These are phyloP conservation scores for Aspergillus aculeatinus DNA, from an alignment of 2,329 filamentous ascomycete genomes.

Conservation along the genomic window DNA sequence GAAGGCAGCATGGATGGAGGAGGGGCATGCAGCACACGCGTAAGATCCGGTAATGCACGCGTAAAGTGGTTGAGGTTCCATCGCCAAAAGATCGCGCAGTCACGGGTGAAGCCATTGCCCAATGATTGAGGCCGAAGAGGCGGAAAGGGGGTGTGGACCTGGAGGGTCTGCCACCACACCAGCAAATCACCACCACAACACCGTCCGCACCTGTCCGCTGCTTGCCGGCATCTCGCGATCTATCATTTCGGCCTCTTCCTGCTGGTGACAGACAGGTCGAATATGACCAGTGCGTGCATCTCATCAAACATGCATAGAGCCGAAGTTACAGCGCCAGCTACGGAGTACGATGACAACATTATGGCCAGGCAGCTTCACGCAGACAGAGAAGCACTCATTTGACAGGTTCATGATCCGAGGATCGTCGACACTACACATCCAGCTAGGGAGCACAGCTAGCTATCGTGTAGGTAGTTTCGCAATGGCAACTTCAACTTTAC, in stretches of 20 bases:
- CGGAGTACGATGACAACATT: too few relatives aligned
- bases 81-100: conserved; percentile 41
- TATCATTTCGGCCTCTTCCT: background rate
- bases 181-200: background rate
- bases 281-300: background rate
- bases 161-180: too few relatives aligned
- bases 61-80: conserved; percentile 31
- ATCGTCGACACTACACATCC: too few relatives aligned
- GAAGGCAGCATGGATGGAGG: conserved; percentile 10
- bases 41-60: conserved; percentile 26
- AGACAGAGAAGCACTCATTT: too few relatives aligned
- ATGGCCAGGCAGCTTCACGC: too few relatives aligned
- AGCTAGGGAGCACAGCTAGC: too few relatives aligned
- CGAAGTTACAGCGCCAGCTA: too few relatives aligned
- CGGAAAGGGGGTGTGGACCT: background rate
- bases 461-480: too few relatives aligned
- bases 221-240: background rate
- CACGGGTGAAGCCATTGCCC: conserved; percentile 29
- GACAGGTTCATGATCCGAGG: too few relatives aligned
- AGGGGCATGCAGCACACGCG: conserved; percentile 28
- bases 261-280: background rate
- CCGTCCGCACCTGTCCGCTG: background rate
- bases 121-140: conserved; percentile 18
- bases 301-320: background rate
- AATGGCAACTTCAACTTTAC: too few relatives aligned